Percentiles rank a stretch among this genome's conserved stretches.
These are phyloP conservation scores for Exophiala xenobiotica DNA, from an alignment of 2,329 filamentous ascomycete species.

Conservation along the genomic window DNA sequence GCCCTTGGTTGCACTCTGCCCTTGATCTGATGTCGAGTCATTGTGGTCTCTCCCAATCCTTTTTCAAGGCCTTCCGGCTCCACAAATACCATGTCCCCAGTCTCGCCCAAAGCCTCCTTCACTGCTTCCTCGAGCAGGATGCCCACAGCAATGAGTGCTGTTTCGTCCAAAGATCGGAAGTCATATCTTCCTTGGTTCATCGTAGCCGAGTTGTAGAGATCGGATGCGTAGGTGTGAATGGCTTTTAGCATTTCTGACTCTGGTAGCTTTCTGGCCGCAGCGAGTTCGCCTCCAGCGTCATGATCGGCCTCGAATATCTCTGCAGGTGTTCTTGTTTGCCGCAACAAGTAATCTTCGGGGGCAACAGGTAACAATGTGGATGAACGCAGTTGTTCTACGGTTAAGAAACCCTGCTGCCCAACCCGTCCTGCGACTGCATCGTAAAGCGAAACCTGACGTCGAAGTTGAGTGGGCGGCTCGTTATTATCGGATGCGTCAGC, in stretches of 20 bases:
- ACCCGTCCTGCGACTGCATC: constrained; percentile 60
- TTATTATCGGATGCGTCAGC: not conserved
- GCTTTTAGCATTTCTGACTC: constrained; percentile 57
- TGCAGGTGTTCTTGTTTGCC: constrained; percentile 48
- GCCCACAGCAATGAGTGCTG: constrained; percentile 60
- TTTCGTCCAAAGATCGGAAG: constrained; percentile 60
- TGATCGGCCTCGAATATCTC: constrained; percentile 55
- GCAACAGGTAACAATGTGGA: constrained; percentile 40
- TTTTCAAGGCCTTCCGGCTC: constrained; percentile 44
- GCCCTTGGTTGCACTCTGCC: constrained; percentile 22
- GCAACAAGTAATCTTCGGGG: constrained; percentile 61
- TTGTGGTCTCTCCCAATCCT: constrained; percentile 19
- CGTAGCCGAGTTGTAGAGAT: constrained; percentile 50
- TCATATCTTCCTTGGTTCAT: constrained; percentile 38
- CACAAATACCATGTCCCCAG: constrained; percentile 58
- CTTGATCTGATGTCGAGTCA: constrained; percentile 26
- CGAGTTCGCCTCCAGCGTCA: constrained; percentile 40
- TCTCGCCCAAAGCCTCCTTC: constrained; percentile 53
- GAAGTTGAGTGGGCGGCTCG: constrained; percentile 36
- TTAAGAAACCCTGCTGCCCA: constrained; percentile 39
- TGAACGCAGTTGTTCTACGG: constrained; percentile 17
- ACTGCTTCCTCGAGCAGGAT: constrained; percentile 61
- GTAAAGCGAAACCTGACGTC: constrained; percentile 43
- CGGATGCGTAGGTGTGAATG: constrained; percentile 57
- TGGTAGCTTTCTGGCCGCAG: constrained; percentile 48